Conservation (phyloP, 306 rosid genomes). For the Mimosa pudica region DNA sequence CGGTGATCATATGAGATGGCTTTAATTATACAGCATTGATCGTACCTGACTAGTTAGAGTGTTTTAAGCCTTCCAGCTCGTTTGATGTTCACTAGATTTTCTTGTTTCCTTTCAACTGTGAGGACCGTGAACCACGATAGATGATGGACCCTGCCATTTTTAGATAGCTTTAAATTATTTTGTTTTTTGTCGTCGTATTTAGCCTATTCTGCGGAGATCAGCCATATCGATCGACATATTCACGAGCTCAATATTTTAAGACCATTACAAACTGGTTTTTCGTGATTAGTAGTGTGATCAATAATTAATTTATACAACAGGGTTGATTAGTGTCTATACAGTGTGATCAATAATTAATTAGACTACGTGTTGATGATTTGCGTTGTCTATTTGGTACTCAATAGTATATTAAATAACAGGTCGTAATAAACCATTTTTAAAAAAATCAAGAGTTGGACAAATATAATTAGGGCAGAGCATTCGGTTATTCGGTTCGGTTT, state of each 20-base stretch:
- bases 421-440: no score
- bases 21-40: conserved; percentile 1
- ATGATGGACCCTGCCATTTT: not conserved
- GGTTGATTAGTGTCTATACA: not conserved
- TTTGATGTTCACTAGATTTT: conserved; percentile 12
- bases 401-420: not conserved
- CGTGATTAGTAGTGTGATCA: not conserved
- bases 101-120: conserved; percentile 15
- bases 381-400: not conserved
- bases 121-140: conserved; percentile 14
- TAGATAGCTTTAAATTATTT: not conserved
- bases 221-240: not conserved
- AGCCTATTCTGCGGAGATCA: not conserved
- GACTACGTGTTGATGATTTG: not conserved
- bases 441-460: no score
- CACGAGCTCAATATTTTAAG: not conserved
- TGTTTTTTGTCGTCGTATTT: not conserved
- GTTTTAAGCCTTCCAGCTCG: not conserved
- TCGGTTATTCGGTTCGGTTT: no score
- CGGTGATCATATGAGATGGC: not conserved
- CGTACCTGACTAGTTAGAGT: not conserved
- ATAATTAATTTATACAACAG: not conserved
- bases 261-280: not conserved
- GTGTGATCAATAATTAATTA: not conserved
- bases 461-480: no score